These are phyloP conservation scores for Phytophthora litchii DNA, from an alignment of 352 stramenopile species.

Conservation along the genomic window DNA sequence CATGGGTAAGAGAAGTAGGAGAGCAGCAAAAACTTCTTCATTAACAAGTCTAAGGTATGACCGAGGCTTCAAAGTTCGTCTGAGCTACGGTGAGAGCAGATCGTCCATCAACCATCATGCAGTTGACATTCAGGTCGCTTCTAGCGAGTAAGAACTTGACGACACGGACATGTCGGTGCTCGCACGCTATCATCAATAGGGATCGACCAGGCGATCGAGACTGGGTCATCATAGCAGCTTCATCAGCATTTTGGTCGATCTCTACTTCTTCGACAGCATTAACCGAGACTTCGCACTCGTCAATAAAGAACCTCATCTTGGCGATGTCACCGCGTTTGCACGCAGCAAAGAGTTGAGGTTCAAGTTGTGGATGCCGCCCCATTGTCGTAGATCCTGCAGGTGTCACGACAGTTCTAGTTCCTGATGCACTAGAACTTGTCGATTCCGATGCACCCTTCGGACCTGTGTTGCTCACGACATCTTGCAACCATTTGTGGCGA, in stretches of 20 bases:
- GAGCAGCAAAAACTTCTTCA: constrained; percentile 9
- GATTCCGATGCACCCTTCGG: constrained; percentile 10
- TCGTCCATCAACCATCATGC: constrained; percentile 12
- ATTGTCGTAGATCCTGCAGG: constrained; percentile 6
- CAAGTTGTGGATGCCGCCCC: constrained; percentile 45
- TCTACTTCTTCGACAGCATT: constrained; percentile 32
- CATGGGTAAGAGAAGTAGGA: background rate
- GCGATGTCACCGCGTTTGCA: constrained; percentile 31
- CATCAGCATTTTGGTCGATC: background rate
- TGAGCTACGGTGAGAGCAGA: constrained; percentile 26
- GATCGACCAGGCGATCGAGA: constrained; percentile 10
- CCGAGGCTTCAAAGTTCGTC: constrained; percentile 4
- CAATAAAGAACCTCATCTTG: constrained; percentile 39
- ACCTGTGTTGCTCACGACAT: constrained; percentile 27
- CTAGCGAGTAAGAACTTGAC: constrained; percentile 36
- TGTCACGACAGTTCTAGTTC: constrained; percentile 5
- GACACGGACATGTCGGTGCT: constrained; percentile 10
- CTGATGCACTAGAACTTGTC: constrained; percentile 1
- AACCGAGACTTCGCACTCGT: constrained; percentile 46
- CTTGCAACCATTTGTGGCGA: constrained; percentile 61
- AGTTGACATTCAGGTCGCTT: constrained; percentile 27
- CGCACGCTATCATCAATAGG: constrained; percentile 42
- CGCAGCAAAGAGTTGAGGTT: constrained; percentile 31
- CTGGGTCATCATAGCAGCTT: background rate
- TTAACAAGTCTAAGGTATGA: constrained; percentile 13